Base-by-base conservation (phyloP, 2,329 filamentous ascomycete genomes). In the Fusarium fracticaudum region DNA sequence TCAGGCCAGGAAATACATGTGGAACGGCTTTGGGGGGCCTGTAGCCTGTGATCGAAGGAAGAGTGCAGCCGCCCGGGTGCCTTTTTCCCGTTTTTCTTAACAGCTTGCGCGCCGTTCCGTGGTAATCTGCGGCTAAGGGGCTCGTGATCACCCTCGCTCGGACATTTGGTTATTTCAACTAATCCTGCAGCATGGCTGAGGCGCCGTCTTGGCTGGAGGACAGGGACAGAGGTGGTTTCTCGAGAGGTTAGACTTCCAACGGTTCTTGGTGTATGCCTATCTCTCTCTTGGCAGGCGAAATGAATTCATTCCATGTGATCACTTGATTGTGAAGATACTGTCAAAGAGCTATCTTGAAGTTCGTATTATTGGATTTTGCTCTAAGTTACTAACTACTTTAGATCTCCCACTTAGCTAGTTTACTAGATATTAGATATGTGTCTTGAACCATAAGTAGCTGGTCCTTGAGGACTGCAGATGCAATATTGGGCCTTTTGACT, bases 111-210 rank as follows among this genome's bases (percentile, higher is more conserved):
- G 60, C 68, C 68, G 68, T 71, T 71, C 67, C 67, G 68, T 50
- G 54, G 60, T 40, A 60, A 61, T 57, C 29, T 44, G 54, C 45
- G 24, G 54, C 69, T 71, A 50, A 29, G 48, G 35, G 37, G 43
- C 43, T 37, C n/a, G 60, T 51, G 31, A 22, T 50, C 48, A 45
- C 38, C 20, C 29, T 60, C 43, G 48, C 48, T 67, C 50, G 48
- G 61, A 18, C 68, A 26, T 59, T 38, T 48, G 35, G 41, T 17
- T 45, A 57, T 60, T 67, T 71, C 60, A 67, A 47, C 37, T 81
- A 40, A 33, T 33, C 20, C 22, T 22, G 43, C 47, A 63, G 63
- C 29, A 37, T 63, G 58, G 58, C 24, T 44, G 18, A 26, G 37
- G 44, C n/a, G 20, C 26, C 44, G 18, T 29, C 45, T 40, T 53